Evolutionary conservation across 2,329 filamentous ascomycete genomes (phyloP), one percentile per base, ranked within the genome.

Genomic region (Sclerotinia trifoliorum): DNA sequence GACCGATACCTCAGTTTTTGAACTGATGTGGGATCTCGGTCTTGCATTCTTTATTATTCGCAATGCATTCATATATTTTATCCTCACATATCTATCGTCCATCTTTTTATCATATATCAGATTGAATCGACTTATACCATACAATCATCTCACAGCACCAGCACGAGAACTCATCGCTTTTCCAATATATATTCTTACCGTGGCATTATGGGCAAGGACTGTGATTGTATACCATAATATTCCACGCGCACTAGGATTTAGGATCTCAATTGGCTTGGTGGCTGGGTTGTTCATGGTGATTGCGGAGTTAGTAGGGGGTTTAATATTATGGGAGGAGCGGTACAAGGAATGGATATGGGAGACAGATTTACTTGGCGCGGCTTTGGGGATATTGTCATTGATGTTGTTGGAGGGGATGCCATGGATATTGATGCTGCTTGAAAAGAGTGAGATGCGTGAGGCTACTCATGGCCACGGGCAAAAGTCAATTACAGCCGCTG

Each of bases 1-100:
- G 55, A 78, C 78, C 7, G 75, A 74, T 26, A 75, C 78, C 66
- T 76, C 77, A 7, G 75, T 79, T 46, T 75, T 80, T 64, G 77
- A 79, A 51, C 63, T 80, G 62, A 74, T 80, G 66, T 80, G 78
- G 78, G 77, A 80, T 71, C 71, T 80, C 24, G 76, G 78, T 52
- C 73, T 80, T 17, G 74, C 75, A 48, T 74, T 79, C 67, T 80
- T 79, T 73, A 72, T 78, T 71, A 49, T 78, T 62, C 74, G 77
- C 63, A 72, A 78, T 54, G 75, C 75, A 35, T 71, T 77, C 57
- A 68, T 74, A 62, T 79, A 80, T 68, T 76, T 78, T 63, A 15
- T 71, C 24, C 72, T 78, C 65, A 73, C 72, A 32, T 74, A 77
- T 64, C 21, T 70, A 35, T 73, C 76, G 5, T 70, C 72, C 35